phyloP scores from a whole-genome alignment of 768 basidiomycete genomes.

The Lactarius sp. region DNA sequence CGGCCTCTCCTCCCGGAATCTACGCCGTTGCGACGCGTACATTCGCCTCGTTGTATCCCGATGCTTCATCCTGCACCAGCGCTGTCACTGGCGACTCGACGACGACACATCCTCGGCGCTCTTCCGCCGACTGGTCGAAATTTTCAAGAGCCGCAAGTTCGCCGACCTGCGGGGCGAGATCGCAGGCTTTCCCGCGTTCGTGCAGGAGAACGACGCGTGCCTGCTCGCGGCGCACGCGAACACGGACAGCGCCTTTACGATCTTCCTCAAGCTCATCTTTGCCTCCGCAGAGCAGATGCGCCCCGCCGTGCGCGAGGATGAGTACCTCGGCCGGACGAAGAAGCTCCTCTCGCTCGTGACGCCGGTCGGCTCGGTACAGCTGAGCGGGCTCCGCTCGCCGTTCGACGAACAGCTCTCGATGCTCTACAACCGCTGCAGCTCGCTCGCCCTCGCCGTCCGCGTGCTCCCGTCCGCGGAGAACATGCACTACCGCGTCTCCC shows the following conservation, averaged over 20 bases:
- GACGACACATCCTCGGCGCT: conserved; percentile 49
- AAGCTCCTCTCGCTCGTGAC: conserved; percentile 69
- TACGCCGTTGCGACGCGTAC: conserved; percentile 64
- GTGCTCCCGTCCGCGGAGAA: conserved; percentile 52
- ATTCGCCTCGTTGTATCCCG: conserved; percentile 61
- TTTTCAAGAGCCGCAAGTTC: conserved; percentile 76
- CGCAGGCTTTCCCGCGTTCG: conserved; percentile 51
- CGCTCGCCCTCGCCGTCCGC: conserved; percentile 63
- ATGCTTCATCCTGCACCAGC: conserved; percentile 64
- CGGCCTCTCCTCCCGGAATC: conserved; percentile 33
- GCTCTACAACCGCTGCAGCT: conserved; percentile 82
- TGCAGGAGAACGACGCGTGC: no score
- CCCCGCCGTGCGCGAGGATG: conserved; percentile 29
- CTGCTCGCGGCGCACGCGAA: no score
- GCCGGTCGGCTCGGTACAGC: conserved; percentile 65
- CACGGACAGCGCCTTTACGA: no score
- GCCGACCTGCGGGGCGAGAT: conserved; percentile 59
- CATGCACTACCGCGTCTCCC: conserved; percentile 50
- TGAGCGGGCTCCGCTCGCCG: conserved; percentile 47
- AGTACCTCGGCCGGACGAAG: conserved; percentile 43
- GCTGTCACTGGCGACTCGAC: conserved; percentile 69
- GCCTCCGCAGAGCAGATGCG: conserved; percentile 45
- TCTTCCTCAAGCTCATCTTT: conserved; percentile 80
- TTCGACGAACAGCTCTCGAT: conserved; percentile 56
- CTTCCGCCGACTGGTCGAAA: conserved; percentile 59